Evolutionary conservation across 177 flowering plant genomes (phyloP).

Genomic region (Vitis hybrid): DNA sequence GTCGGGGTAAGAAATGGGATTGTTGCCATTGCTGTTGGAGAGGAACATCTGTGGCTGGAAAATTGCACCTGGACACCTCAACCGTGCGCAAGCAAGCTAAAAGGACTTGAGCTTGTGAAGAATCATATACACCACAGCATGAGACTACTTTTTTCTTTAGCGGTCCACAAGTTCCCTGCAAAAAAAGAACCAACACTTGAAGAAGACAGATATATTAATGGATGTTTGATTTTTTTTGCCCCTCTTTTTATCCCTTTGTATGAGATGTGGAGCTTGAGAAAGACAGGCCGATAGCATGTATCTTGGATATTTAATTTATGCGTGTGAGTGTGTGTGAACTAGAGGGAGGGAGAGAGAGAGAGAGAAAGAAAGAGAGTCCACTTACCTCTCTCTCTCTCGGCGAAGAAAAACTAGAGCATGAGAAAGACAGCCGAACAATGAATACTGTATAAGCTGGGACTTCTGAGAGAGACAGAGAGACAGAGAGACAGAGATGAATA

Average conservation of each 20-base stretch:
- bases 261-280: neutral
- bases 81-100: neutral
- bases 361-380: neutral
- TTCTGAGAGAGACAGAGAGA: neutral
- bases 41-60: constrained; percentile 30
- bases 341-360: neutral
- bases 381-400: neutral
- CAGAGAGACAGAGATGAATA: constrained; percentile 4
- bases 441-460: neutral
- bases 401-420: constrained; percentile 12
- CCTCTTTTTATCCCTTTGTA: constrained; percentile 12
- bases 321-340: neutral
- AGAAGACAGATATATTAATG: neutral
- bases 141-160: too few relatives aligned
- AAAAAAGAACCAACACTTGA: neutral
- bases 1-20: constrained; percentile 12
- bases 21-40: constrained; percentile 20
- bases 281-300: neutral
- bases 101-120: constrained; percentile 4
- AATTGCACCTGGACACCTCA: constrained; percentile 23
- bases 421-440: constrained; percentile 27
- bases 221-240: neutral
- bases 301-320: neutral
- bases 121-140: constrained; percentile 6
- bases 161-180: neutral